A percentile compares a stretch with the other conserved stretches of the same genome.
Evolutionary conservation across 2,329 filamentous ascomycete species (phyloP).

Genomic region (Chaetomium sp.): DNA sequence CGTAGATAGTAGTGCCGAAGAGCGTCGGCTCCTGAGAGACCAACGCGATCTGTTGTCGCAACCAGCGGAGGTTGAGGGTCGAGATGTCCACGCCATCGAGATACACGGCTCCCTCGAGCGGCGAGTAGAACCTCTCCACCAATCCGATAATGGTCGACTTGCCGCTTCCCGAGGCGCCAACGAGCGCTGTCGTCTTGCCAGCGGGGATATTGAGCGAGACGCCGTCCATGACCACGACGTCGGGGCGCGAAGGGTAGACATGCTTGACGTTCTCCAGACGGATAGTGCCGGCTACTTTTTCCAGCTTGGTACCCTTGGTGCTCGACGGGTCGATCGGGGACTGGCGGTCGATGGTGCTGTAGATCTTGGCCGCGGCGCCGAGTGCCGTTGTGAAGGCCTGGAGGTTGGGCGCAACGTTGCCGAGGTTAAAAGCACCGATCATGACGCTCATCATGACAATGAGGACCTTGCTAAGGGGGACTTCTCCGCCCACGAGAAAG

Average conservation of each 20-base stretch:
- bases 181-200: conserved; percentile 88
- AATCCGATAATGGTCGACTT: conserved; percentile 94
- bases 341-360: conserved; percentile 83
- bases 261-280: conserved; percentile 83
- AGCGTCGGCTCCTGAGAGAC: conserved; percentile 93
- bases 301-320: conserved; percentile 70
- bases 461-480: conserved; percentile 70
- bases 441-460: conserved; percentile 89
- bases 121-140: conserved; percentile 91
- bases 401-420: conserved; percentile 81
- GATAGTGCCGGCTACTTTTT: conserved; percentile 73
- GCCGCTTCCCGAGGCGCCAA: conserved; percentile 90
- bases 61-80: conserved; percentile 82
- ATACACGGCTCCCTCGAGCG: conserved; percentile 75
- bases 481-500: conserved; percentile 68
- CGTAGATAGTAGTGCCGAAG: conserved; percentile 84
- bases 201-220: conserved; percentile 80
- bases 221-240: conserved; percentile 84
- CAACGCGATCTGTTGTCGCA: conserved; percentile 87
- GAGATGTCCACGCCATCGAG: conserved; percentile 83
- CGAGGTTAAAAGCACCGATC: conserved; percentile 89
- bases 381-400: conserved; percentile 84
- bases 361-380: conserved; percentile 88
- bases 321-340: conserved; percentile 81
- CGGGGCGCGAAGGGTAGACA: conserved; percentile 90